Evolutionary conservation across 1,139 yeast species (phyloP), one percentile per base, ranked within the genome.

Genomic region (Candida mesenterica): DNA sequence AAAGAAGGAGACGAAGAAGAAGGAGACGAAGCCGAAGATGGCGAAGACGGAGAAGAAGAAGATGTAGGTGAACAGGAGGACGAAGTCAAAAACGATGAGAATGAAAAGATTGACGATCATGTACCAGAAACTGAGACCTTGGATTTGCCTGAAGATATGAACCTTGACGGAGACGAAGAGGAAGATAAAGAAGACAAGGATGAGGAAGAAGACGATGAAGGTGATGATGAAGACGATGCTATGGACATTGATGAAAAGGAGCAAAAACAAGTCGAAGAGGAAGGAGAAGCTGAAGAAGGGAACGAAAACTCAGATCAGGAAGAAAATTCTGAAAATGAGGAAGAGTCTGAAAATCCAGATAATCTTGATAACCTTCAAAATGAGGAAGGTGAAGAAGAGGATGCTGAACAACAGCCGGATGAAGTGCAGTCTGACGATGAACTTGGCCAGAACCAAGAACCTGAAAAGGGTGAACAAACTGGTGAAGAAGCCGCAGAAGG

Each of bases 141-240:
- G 48, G 94, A 86, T 25, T 66, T 88, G 26, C 95, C 96, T 0
- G 97, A 90, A 28, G 95, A 89, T 45, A 77, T 90, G 69, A 78
- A 87, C 44, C 68, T 87, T 29, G 95, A 87, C 53, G 79, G 79
- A 12, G 85, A 72, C 28, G 80, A 75, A 17, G 86, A 79, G n/a
- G 77, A 69, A 2, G 75, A 68, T 10, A 76, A 68, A 1, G 68
- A 62, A 1, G 69, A 61, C 2, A 68, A 65, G 4, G 71, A 61
- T 1, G 63, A 59, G 5, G 57, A 49, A 15, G 63, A 59, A 5
- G 57, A 49, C 15, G 58, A 49, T 15, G 56, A 54, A 17, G 56
- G 57, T 18, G 67, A 64, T 41, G 44, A 37, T 22, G 39, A 27
- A 44, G 55, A 53, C 15, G 30, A 5, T 10, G 18, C n/a, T 45